These are phyloP conservation scores for Talaromyces verruculosus DNA, from an alignment of 2,329 filamentous ascomycete species.

Conservation along the genomic window DNA sequence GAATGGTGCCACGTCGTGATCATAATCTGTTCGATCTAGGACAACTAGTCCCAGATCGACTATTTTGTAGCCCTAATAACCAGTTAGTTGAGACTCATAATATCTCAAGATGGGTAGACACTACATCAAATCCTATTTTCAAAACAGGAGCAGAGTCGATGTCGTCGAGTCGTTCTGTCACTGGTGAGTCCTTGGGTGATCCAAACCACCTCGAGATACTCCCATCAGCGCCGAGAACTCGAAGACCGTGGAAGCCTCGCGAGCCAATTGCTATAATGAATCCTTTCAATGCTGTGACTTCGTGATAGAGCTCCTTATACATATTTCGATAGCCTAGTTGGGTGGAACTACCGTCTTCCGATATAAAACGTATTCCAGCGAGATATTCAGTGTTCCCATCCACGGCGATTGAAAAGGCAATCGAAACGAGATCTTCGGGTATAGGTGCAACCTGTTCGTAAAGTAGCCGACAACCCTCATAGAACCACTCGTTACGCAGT, in stretches of 20 bases:
- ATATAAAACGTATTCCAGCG: slow-evolving; percentile 16
- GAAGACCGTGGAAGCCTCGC: slow-evolving; percentile 18
- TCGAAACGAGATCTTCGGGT: slow-evolving; percentile 5
- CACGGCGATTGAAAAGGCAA: slow-evolving; percentile 12
- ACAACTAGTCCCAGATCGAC: not conserved
- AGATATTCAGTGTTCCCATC: slow-evolving; percentile 6
- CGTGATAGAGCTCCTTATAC: slow-evolving; percentile 3
- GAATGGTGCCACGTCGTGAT: not conserved
- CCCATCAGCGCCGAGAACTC: slow-evolving; percentile 9
- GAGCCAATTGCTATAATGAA: slow-evolving; percentile 18
- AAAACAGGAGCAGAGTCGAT: not conserved
- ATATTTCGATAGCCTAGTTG: slow-evolving; percentile 6
- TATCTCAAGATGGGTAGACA: not conserved
- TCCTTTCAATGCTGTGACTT: slow-evolving; percentile 1
- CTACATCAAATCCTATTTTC: slow-evolving; percentile 14
- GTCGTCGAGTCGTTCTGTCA: slow-evolving; percentile 14
- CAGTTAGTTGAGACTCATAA: not conserved
- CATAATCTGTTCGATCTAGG: not conserved
- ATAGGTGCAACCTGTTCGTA: slow-evolving; percentile 9
- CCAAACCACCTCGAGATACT: slow-evolving; percentile 17
- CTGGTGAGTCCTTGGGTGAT: slow-evolving; percentile 8
- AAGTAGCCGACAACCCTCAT: slow-evolving; percentile 18
- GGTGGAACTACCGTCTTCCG: slow-evolving; percentile 10
- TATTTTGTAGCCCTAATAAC: slow-evolving; percentile 18
- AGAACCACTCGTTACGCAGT: not conserved